Evolutionary conservation across 1,284 basidiomycete genomes (phyloP).

Genomic region (Tylopilus orsonianus): DNA sequence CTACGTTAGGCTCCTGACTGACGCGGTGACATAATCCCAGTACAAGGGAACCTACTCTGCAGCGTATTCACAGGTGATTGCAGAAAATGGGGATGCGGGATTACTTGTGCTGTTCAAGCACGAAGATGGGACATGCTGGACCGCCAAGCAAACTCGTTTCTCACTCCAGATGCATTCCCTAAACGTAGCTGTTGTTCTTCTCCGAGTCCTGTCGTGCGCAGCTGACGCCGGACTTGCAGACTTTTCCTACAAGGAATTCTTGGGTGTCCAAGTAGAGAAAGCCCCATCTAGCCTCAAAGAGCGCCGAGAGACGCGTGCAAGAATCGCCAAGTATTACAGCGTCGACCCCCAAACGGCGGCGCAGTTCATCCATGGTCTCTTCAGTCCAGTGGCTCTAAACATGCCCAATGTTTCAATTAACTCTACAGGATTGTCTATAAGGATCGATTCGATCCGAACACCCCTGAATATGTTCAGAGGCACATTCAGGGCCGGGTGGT

Average conservation of each 20-base stretch:
- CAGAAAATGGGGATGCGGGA: conserved; percentile 22
- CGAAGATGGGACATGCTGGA: conserved; percentile 26
- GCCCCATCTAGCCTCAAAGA: conserved; percentile 9
- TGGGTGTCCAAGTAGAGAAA: conserved; percentile 26
- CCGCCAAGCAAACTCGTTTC: conserved; percentile 22
- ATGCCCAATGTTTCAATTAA: too few relatives aligned
- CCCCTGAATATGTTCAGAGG: too few relatives aligned
- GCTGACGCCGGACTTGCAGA: conserved; percentile 11
- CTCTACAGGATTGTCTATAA: too few relatives aligned
- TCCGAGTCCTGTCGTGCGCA: background rate
- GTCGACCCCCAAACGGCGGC: conserved; percentile 18
- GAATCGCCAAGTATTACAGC: conserved; percentile 21
- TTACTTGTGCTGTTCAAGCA: conserved; percentile 24
- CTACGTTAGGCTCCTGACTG: background rate
- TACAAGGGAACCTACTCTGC: conserved; percentile 20
- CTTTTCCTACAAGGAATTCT: conserved; percentile 28
- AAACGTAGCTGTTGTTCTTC: conserved; percentile 17
- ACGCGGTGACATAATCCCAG: conserved; percentile 5
- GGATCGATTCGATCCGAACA: too few relatives aligned
- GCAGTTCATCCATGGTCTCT: background rate
- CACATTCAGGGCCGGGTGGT: too few relatives aligned
- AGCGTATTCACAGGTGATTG: conserved; percentile 22
- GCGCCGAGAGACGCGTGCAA: conserved; percentile 21
- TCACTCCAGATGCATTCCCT: conserved; percentile 15
- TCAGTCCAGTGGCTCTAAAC: too few relatives aligned